phyloP scores from a whole-genome alignment of 2,329 filamentous ascomycete species.

The Raffaelea deltoideospora region DNA sequence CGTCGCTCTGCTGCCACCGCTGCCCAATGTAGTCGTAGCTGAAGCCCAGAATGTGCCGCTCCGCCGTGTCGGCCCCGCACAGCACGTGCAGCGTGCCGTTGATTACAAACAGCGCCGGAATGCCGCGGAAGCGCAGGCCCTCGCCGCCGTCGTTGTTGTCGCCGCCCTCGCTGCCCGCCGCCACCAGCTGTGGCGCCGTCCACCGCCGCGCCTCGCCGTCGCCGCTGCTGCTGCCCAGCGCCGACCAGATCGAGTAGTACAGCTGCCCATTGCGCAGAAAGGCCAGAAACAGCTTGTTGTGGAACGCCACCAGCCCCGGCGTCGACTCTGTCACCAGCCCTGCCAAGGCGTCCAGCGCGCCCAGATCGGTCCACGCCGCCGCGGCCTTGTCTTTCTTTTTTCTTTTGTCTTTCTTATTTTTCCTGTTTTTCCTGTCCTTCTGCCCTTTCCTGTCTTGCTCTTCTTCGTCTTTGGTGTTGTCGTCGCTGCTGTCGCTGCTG shows the following conservation, averaged over 20 bases:
- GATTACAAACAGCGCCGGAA: constrained; percentile 19
- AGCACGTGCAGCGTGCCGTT: constrained; percentile 17
- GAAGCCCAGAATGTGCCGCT: constrained; percentile 16
- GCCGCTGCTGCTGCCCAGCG: constrained; percentile 9
- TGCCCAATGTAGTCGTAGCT: constrained; percentile 14
- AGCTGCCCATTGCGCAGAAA: constrained; percentile 15
- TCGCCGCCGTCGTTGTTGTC: background rate
- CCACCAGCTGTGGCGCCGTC: constrained; percentile 7
- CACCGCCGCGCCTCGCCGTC: constrained; percentile 7
- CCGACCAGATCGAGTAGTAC: constrained; percentile 14
- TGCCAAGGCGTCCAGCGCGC: constrained; percentile 10
- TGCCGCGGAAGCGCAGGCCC: constrained; percentile 13
- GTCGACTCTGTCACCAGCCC: constrained; percentile 13
- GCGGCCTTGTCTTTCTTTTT: too few species aligned
- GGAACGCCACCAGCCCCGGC: constrained; percentile 17
- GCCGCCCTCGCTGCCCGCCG: constrained; percentile 2
- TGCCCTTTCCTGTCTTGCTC: too few species aligned
- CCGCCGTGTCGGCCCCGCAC: constrained; percentile 13
- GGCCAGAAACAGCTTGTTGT: constrained; percentile 19
- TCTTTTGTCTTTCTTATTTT: too few species aligned
- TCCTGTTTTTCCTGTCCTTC: too few species aligned
- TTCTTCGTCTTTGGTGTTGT: too few species aligned
- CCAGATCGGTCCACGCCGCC: constrained; percentile 12
- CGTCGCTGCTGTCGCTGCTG: too few species aligned
- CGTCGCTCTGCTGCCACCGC: constrained; percentile 16